Conservation (phyloP, 108 stramenopile genomes). For the Cyclotella sp. region DNA sequence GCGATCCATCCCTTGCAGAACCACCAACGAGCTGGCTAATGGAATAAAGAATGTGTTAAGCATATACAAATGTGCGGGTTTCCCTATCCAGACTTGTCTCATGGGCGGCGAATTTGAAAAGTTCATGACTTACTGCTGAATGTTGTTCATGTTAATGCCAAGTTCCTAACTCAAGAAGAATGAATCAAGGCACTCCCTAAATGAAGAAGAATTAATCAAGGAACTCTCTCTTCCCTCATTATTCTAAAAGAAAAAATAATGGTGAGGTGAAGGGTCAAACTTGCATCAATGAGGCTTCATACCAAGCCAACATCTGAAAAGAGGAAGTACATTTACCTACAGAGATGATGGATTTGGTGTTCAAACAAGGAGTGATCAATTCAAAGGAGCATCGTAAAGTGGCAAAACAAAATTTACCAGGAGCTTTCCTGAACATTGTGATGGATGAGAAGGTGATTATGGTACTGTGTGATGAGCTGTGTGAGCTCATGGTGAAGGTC, state of each 20-base stretch:
- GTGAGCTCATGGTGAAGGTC: too few relatives aligned
- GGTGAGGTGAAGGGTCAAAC: constrained; percentile 50
- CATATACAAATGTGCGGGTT: constrained; percentile 54
- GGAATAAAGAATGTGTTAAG: constrained; percentile 29
- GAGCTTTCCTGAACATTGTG: constrained; percentile 57
- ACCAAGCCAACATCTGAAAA: too few relatives aligned
- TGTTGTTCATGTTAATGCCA: constrained; percentile 29
- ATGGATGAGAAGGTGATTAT: constrained; percentile 40
- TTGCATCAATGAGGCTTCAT: constrained; percentile 28
- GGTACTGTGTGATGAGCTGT: constrained; percentile 25
- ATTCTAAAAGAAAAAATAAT: constrained; percentile 52
- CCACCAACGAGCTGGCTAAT: constrained; percentile 37
- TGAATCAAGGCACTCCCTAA: constrained; percentile 18
- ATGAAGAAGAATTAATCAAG: too few relatives aligned
- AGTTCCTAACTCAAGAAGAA: constrained; percentile 36
- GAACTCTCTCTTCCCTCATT: too few relatives aligned
- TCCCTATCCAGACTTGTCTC: constrained; percentile 33
- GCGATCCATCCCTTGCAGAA: not conserved
- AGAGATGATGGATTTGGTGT: constrained; percentile 1
- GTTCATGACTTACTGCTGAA: too few relatives aligned
- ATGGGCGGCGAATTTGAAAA: too few relatives aligned
- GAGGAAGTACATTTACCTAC: constrained; percentile 8
- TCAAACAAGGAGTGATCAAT: not conserved
- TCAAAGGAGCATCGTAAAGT: constrained; percentile 29
- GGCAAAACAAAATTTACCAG: constrained; percentile 49